Evolutionary conservation across 257 asterid species (phyloP), one percentile per base, ranked within the genome.

Genomic region (Salvia miltiorrhiza): DNA sequence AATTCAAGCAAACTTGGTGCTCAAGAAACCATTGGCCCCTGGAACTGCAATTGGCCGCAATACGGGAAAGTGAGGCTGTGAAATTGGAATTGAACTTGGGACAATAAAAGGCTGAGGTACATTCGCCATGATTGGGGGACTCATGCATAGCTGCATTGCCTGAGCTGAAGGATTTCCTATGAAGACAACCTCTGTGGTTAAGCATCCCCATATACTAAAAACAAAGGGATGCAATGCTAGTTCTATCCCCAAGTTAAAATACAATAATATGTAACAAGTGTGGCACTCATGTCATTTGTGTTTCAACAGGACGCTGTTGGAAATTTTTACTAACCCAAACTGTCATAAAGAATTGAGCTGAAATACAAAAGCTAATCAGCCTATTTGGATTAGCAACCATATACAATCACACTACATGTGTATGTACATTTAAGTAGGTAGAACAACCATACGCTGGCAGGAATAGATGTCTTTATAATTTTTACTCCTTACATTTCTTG

Each of bases 101-200:
- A 90, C 67, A 37, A 84, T 74, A 68, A 54, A 83, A 70, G 82
- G 77, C 65, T 82, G 92, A 19, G 80, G 77, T 33, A 74, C 79
- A 58, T 77, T 85, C 37, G 86, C 80, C 61, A 84, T 73, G 20
- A 74, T 47, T 12, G 88, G 85, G 41, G 93, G 88, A 77, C 75
- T 57, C 81, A 84, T 65, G 82, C 77, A 86, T 52, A 83, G 73
- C 79, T 83, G 95, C 79, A 84, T 50, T 24, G 87, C 82, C 77
- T 84, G 95, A 47, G 87, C 76, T 5, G 85, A 30, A 73, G 77
- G 77, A 73, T 71, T 86, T 73, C 89, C 95, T 88, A 89, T 66
- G 59, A 62, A 67, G 26, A 79, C 9, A 62, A 23, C n/a, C 30
- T 62, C 77, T 60, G 32, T 1, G 16, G 74, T 73, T 50, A 47